Base-by-base conservation (phyloP, 257 asterid species). In the Phtheirospermum japonicum region DNA sequence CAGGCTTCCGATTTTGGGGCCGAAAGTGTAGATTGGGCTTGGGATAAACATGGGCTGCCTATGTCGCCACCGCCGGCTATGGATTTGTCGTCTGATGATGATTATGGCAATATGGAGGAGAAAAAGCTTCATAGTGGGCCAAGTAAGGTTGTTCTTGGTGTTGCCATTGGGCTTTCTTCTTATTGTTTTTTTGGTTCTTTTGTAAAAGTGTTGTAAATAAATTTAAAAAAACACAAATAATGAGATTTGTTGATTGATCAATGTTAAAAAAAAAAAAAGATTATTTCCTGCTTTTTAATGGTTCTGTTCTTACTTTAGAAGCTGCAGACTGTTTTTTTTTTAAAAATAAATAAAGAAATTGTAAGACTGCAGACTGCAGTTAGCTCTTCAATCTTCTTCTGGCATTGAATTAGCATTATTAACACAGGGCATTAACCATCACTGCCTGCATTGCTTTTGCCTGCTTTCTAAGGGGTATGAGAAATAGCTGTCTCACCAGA, bases 141-240 rank as follows among this genome's bases (percentile, higher is more conserved):
- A 52, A 93, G 71, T 79, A 93, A 83, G n/a, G n/a, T n/a, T n/a
- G n/a, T n/a, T n/a, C n/a, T n/a, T n/a, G n/a, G n/a, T n/a, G n/a
- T n/a, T n/a, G 95, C 97, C 1, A 84, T 93, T 74, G 95, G 85
- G 40, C 87, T 93, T 10, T 90, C 97, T 23, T 79, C 95, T 93
- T 48, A 93, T 93, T 57, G 73, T 93, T 74, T 83, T 89, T 88
- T 79, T 89, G 87, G 79, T 93, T 75, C 66, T 82, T 48, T 69
- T 84, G 59, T 74, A 91, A 36, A 93, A 78, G 66, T 87, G 97
- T 28, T 89, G 96, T 85, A 89, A 70, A 86, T 86, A 80, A 87
- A 40, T 20, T 16, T 10, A 26, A 40, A 16, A 61, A n/a, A n/a
- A n/a, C n/a, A n/a, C n/a, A 11, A 39, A 45, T 19, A 45, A 11